These are phyloP conservation scores for Exophiala spinifera DNA, from an alignment of 2,329 filamentous ascomycete genomes.

Conservation along the genomic window DNA sequence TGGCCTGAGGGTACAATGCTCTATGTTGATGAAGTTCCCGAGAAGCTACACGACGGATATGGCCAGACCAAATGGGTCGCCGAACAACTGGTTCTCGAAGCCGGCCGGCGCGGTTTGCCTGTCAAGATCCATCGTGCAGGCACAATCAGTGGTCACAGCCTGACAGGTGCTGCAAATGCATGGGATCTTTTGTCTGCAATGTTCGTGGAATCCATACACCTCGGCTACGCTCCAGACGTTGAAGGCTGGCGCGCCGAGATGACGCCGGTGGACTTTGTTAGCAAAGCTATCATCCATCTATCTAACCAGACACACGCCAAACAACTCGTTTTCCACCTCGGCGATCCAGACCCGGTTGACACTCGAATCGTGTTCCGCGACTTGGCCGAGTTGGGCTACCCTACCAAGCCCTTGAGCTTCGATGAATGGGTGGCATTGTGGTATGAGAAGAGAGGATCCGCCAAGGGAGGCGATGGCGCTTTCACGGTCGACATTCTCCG, in stretches of 20 bases:
- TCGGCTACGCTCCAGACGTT: constrained; percentile 68
- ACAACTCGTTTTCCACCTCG: constrained; percentile 69
- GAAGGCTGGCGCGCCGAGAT: constrained; percentile 76
- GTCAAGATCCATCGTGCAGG: constrained; percentile 70
- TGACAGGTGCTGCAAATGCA: constrained; percentile 70
- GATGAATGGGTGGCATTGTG: constrained; percentile 73
- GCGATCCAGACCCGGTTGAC: constrained; percentile 68
- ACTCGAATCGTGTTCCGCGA: constrained; percentile 63
- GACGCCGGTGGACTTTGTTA: constrained; percentile 80
- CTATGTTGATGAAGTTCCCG: constrained; percentile 64
- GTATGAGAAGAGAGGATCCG: constrained; percentile 65
- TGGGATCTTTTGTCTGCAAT: constrained; percentile 75
- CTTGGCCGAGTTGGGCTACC: constrained; percentile 66
- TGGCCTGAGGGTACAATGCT: constrained; percentile 70
- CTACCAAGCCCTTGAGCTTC: constrained; percentile 64
- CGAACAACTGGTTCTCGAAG: constrained; percentile 69
- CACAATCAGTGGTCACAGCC: constrained; percentile 75
- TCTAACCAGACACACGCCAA: constrained; percentile 61
- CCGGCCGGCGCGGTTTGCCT: constrained; percentile 64
- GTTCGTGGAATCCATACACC: constrained; percentile 71
- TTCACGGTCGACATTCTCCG: constrained; percentile 78
- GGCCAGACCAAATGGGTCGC: constrained; percentile 81
- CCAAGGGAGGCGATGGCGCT: constrained; percentile 64
- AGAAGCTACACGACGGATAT: constrained; percentile 68
- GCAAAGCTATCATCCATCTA: constrained; percentile 68